Base-by-base conservation (phyloP, 768 basidiomycete genomes). In the Lyophyllum shimeji region DNA sequence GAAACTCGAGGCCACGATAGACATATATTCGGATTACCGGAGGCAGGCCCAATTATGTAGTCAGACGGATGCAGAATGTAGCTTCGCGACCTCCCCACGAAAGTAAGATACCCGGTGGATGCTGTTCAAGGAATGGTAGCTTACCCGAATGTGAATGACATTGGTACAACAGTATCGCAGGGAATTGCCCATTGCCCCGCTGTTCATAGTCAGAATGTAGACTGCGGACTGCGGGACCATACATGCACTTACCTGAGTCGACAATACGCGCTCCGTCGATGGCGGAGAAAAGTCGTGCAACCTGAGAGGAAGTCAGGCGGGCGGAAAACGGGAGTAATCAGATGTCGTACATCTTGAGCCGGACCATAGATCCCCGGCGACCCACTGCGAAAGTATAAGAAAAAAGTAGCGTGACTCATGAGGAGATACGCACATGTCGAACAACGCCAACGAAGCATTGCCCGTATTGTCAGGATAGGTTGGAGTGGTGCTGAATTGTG, bases 181-280 rank as follows among this genome's bases (percentile, higher is more conserved):
- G 90, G 90, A 31, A 92, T 68, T 18, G 78, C 88, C 88, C 89
- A 93, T 69, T 84, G 86, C 6, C 90, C 90, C 51, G 62, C 83
- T 79, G 56, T 21, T 31, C 27, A 6, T 9, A 29, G 29, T 29
- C 29, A 29, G 11, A 11, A 29, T 57, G 18, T 29, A 50, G 24
- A 52, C 15, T 47, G 46, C 55, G 33, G 27, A 29, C 13, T 33
- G 20, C 0, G 34, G 11, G n/a, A n/a, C n/a, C n/a, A n/a, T n/a
- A n/a, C n/a, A 18, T 42, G n/a, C 15, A 52, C 81, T 59, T 66
- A 82, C 82, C 67, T n/a, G 73, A 55, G 58, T 85, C 83, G 18
- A 93, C 86, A 8, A 91, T 76, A n/a, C 90, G 83, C 39, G 87
- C 80, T 8, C 81, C 81, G 17, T 77, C 74, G 54, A 91, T 81